phyloP scores from a whole-genome alignment of 805 yeast species.

The Saturnispora mendoncae region DNA sequence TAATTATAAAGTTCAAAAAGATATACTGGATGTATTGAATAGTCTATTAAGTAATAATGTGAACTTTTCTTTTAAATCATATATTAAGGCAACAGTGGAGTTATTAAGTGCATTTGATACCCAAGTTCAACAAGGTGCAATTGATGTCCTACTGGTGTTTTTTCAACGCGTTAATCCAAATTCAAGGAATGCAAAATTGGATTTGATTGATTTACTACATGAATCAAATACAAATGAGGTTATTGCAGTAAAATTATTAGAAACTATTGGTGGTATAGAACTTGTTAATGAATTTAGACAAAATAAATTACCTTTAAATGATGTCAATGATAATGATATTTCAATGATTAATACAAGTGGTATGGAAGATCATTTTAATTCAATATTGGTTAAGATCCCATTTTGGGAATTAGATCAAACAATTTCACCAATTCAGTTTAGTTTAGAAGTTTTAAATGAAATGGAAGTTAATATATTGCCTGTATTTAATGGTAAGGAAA shows the following conservation, averaged over 20 bases:
- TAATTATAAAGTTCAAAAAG: conserved; percentile 32
- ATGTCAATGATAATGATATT: background rate
- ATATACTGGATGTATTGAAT: conserved; percentile 38
- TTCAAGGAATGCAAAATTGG: conserved; percentile 34
- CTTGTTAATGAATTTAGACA: conserved; percentile 14
- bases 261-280: conserved; percentile 22
- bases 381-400: conserved; percentile 9
- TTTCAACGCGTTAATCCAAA: conserved; percentile 29
- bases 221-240: conserved; percentile 25
- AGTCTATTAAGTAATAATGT: conserved; percentile 32
- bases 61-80: conserved; percentile 23
- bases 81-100: conserved; percentile 21
- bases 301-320: conserved; percentile 15
- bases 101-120: conserved; percentile 17
- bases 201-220: conserved; percentile 35
- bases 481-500: conserved; percentile 63
- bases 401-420: conserved; percentile 26
- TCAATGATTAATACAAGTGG: background rate
- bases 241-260: conserved; percentile 22
- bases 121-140: conserved; percentile 16
- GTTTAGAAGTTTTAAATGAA: conserved; percentile 22
- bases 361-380: background rate
- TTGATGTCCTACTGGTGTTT: conserved; percentile 28
- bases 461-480: conserved; percentile 24
- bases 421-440: conserved; percentile 20